Evolutionary conservation across 208 protist genomes (phyloP).

Genomic region (Herpetomonas muscarum): DNA sequence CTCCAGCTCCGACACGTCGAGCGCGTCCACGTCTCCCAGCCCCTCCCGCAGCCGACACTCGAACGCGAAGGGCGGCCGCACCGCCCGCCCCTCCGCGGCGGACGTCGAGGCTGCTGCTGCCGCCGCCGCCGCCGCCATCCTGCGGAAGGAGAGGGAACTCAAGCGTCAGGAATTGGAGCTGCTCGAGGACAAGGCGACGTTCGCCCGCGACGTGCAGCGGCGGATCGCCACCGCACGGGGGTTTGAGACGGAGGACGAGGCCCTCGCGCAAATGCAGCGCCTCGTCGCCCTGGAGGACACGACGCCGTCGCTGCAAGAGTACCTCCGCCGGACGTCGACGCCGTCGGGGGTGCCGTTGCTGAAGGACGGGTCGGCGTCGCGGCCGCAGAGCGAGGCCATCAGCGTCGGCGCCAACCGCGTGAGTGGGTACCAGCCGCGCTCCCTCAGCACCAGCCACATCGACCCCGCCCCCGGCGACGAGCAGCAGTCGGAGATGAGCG

Average conservation of each 20-base stretch:
- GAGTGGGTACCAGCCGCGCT: not conserved
- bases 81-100: constrained; percentile 5
- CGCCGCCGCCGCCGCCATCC: constrained; percentile 38
- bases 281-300: constrained; percentile 27
- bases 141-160: constrained; percentile 44
- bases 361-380: not conserved
- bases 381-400: not conserved
- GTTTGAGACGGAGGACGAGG: constrained; percentile 37
- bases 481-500: not conserved
- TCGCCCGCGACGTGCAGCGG: constrained; percentile 41
- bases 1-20: not conserved
- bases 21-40: constrained; percentile 7
- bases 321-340: constrained; percentile 21
- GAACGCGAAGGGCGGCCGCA: not conserved
- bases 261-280: constrained; percentile 35
- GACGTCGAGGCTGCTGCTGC: constrained; percentile 34
- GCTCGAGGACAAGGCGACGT: constrained; percentile 46
- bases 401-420: not conserved
- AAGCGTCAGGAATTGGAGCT: constrained; percentile 46
- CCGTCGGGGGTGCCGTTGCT: constrained; percentile 7
- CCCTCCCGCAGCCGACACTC: constrained; percentile 3
- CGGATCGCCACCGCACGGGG: constrained; percentile 19
- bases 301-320: constrained; percentile 27
- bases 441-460: not conserved
- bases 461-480: not conserved